A percentile compares a stretch with the other conserved stretches of the same genome.
These are phyloP conservation scores for Aspergillus latus DNA, from an alignment of 2,329 filamentous ascomycete species.

Conservation along the genomic window DNA sequence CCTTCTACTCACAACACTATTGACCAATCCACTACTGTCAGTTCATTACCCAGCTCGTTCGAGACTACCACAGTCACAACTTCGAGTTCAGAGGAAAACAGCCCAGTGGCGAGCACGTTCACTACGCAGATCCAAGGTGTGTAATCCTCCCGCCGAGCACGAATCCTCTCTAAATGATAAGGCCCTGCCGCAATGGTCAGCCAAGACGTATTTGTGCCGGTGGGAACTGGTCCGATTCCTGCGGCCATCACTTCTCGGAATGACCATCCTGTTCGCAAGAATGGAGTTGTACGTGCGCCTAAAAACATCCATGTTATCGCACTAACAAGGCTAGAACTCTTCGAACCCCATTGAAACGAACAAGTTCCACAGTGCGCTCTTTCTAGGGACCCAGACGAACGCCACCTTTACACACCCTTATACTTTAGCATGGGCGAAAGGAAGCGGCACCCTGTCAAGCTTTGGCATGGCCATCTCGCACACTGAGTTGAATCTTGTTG, in stretches of 20 bases:
- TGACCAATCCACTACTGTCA: background rate
- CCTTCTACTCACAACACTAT: background rate
- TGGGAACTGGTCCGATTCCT: conserved; percentile 41
- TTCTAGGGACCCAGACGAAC: conserved; percentile 68
- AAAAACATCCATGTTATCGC: background rate
- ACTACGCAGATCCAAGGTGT: conserved; percentile 6
- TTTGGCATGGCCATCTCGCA: conserved; percentile 80
- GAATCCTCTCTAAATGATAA: background rate
- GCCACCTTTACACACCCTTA: conserved; percentile 76
- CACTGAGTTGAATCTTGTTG: conserved; percentile 65
- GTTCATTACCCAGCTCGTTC: background rate
- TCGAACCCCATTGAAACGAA: conserved; percentile 46
- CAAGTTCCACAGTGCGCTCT: conserved; percentile 75
- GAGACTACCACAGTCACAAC: background rate
- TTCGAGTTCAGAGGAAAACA: background rate
- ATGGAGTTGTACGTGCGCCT: conserved; percentile 37
- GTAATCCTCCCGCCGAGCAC: background rate
- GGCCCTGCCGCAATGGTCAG: conserved; percentile 27
- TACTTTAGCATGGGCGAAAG: conserved; percentile 66
- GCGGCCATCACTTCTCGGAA: conserved; percentile 38
- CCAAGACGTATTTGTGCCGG: conserved; percentile 46
- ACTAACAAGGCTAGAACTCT: conserved; percentile 29
- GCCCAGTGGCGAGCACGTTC: background rate
- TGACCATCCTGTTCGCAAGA: conserved; percentile 45
- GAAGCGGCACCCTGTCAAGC: conserved; percentile 61